Evolutionary conservation across 208 protist species (phyloP).

Genomic region (Trichomonas gallinae): DNA sequence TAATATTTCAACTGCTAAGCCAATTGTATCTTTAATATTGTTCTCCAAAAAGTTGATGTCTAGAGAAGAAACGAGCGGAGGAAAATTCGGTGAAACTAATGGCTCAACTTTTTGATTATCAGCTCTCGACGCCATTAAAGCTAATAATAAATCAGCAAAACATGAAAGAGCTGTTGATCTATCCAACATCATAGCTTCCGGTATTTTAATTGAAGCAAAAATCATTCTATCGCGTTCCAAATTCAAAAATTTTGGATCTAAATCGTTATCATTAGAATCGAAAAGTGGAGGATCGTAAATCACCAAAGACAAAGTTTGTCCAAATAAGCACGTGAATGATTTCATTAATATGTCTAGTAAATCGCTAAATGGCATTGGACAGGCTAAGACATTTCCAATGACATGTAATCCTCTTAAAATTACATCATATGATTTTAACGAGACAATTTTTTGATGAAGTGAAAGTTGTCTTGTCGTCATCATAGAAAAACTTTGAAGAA

Average conservation of each 20-base stretch:
- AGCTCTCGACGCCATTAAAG: not conserved
- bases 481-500: not conserved
- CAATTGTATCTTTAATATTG: not conserved
- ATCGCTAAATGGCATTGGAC: not conserved
- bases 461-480: not conserved
- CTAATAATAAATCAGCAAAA: not conserved
- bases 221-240: slow-evolving; percentile 19
- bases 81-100: not conserved
- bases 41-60: not conserved
- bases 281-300: not conserved
- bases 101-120: not conserved
- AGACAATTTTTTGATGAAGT: not conserved
- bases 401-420: not conserved
- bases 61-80: not conserved
- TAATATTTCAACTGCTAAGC: not conserved
- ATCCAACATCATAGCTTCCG: not conserved
- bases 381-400: not conserved
- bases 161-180: not conserved
- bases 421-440: not conserved
- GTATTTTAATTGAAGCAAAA: slow-evolving; percentile 15
- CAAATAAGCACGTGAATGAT: not conserved
- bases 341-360: not conserved
- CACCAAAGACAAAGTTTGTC: not conserved
- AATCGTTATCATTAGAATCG: not conserved
- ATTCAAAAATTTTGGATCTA: not conserved